Percentiles rank a stretch among this genome's conserved stretches.
These are phyloP conservation scores for Candida tibetensis DNA, from an alignment of 805 yeast species.

Conservation along the genomic window DNA sequence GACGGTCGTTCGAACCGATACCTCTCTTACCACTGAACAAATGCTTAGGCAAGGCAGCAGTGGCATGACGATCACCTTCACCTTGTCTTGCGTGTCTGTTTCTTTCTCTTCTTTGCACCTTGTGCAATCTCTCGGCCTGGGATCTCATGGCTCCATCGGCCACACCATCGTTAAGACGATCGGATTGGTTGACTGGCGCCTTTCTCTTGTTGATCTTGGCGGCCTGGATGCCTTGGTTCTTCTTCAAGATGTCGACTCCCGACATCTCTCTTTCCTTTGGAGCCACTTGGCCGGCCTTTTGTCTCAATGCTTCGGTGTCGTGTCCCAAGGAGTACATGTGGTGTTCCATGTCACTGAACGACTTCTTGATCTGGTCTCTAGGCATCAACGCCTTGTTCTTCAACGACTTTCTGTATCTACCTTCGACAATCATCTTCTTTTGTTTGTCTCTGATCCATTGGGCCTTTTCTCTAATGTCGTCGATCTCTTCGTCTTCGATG, in stretches of 20 bases:
- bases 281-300: constrained; percentile 43
- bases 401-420: constrained; percentile 80
- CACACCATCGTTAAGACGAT: constrained; percentile 84
- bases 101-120: constrained; percentile 90
- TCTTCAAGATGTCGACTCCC: constrained; percentile 81
- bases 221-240: constrained; percentile 43
- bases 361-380: constrained; percentile 77
- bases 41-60: constrained; percentile 88
- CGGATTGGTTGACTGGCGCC: constrained; percentile 60
- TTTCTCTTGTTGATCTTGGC: constrained; percentile 44
- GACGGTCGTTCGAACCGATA: constrained; percentile 86
- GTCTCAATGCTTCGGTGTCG: constrained; percentile 63
- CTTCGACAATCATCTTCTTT: constrained; percentile 86
- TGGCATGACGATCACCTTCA: constrained; percentile 90
- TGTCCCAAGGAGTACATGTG: constrained; percentile 91
- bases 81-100: constrained; percentile 90
- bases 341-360: constrained; percentile 75
- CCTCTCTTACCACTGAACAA: constrained; percentile 96
- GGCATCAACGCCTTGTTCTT: constrained; percentile 89
- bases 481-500: constrained; percentile 50
- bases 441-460: constrained; percentile 94
- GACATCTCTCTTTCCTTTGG: constrained; percentile 42
- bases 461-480: constrained; percentile 75
- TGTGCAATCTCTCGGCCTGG: constrained; percentile 83
- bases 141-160: constrained; percentile 74